These are phyloP conservation scores for Solanum lycopersicoides DNA, from an alignment of 257 asterid genomes.

Conservation along the genomic window DNA sequence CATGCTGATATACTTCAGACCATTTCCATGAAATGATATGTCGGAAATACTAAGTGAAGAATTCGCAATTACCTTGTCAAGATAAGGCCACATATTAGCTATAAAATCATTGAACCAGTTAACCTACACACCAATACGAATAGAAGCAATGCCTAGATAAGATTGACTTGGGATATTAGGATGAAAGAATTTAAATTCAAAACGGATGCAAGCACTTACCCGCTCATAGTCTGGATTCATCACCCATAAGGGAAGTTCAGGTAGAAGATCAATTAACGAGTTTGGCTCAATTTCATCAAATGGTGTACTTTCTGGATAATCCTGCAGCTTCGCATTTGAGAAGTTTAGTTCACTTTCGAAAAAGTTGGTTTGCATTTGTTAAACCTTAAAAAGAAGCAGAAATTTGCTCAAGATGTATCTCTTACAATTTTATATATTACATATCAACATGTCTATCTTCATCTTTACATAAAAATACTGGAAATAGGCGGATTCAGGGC, in stretches of 20 bases:
- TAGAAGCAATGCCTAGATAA: neutral
- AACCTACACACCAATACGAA: conserved; percentile 30
- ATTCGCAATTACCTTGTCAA: conserved; percentile 50
- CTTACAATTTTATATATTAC: neutral
- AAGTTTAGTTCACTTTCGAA: neutral
- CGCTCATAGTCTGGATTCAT: conserved; percentile 76
- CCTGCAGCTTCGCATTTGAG: neutral
- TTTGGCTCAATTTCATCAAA: conserved; percentile 10
- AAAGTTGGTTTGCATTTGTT: neutral
- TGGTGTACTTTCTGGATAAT: neutral
- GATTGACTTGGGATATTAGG: neutral
- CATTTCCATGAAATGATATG: neutral
- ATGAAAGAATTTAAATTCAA: neutral
- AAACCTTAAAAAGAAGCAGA: neutral
- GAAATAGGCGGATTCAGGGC: neutral
- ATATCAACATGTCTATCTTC: neutral
- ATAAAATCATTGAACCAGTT: conserved; percentile 70
- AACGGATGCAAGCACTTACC: conserved; percentile 15
- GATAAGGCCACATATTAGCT: conserved; percentile 51
- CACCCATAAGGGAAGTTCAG: conserved; percentile 75
- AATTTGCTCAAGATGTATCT: neutral
- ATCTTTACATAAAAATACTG: neutral
- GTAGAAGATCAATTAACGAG: conserved; percentile 37
- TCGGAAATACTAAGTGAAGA: neutral
- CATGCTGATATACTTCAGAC: neutral